phyloP scores from a whole-genome alignment of 78 protist species.

The Dictyostelium capitatum region DNA sequence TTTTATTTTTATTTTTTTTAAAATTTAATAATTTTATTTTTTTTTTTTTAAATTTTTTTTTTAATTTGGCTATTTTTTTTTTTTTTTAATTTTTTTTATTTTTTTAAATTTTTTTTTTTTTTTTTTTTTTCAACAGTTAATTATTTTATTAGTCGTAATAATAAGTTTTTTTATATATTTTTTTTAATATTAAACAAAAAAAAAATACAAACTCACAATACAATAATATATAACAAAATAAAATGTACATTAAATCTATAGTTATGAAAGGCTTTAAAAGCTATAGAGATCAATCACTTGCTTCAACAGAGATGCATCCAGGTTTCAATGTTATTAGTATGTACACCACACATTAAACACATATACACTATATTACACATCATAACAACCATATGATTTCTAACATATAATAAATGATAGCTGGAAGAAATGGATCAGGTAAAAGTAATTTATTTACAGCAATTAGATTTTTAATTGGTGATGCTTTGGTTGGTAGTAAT shows the following conservation, averaged over 20 bases:
- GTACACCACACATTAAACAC: conserved; percentile 1
- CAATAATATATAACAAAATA: background rate
- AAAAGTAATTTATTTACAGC: conserved; percentile 91
- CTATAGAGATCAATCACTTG: conserved; percentile 75
- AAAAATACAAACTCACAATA: background rate
- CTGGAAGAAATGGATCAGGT: conserved; percentile 92
- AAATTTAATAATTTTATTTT: no score
- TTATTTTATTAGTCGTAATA: background rate
- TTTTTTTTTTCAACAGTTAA: background rate
- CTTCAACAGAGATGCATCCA: conserved; percentile 44
- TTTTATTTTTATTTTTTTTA: no score
- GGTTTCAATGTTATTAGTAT: conserved; percentile 87
- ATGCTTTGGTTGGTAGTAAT: background rate
- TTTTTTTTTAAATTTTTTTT: no score
- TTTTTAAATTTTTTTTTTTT: background rate
- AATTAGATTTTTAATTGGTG: conserved; percentile 63
- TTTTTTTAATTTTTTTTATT: background rate
- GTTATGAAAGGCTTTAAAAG: conserved; percentile 82
- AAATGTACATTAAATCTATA: conserved; percentile 53
- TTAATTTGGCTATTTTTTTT: no score
- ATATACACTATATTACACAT: background rate
- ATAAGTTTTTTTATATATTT: background rate
- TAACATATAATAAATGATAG: conserved; percentile 58
- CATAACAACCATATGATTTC: background rate
- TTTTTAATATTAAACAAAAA: background rate